These are phyloP conservation scores for Cicer arietinum DNA, from an alignment of 306 rosid species.

Conservation along the genomic window DNA sequence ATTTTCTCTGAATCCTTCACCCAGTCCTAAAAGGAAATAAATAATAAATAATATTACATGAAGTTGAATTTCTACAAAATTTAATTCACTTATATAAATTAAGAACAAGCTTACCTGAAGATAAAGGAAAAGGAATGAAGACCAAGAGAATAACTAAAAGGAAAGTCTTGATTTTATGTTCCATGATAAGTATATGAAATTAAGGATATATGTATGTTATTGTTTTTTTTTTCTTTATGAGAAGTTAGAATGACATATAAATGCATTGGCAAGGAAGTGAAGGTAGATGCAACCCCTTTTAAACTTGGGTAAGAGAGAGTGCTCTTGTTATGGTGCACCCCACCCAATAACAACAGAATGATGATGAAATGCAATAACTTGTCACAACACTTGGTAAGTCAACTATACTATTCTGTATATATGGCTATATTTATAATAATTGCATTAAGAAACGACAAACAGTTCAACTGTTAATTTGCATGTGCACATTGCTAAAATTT, in stretches of 20 bases:
- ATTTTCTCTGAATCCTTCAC: slow-evolving; percentile 60
- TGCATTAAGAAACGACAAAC: slow-evolving; percentile 45
- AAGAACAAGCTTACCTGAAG: slow-evolving; percentile 58
- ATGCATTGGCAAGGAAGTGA: slow-evolving; percentile 46
- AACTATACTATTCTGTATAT: slow-evolving; percentile 57
- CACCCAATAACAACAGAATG: slow-evolving; percentile 61
- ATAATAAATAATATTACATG: neutral
- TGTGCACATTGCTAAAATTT: slow-evolving; percentile 53
- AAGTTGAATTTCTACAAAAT: slow-evolving; percentile 19
- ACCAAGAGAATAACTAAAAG: slow-evolving; percentile 55
- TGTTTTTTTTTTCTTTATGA: slow-evolving; percentile 30
- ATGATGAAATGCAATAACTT: slow-evolving; percentile 69
- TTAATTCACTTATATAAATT: neutral
- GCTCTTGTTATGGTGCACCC: slow-evolving; percentile 56
- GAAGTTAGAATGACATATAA: slow-evolving; percentile 30
- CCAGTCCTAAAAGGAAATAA: slow-evolving; percentile 49
- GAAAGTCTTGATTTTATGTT: slow-evolving; percentile 50
- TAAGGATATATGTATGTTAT: neutral
- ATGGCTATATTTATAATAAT: slow-evolving; percentile 24
- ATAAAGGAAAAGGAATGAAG: slow-evolving; percentile 57
- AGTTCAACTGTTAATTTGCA: slow-evolving; percentile 44
- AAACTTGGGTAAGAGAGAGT: slow-evolving; percentile 47
- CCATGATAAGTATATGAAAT: slow-evolving; percentile 51
- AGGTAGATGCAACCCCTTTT: slow-evolving; percentile 46
- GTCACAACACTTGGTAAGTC: slow-evolving; percentile 58